phyloP scores from a whole-genome alignment of 495 filamentous ascomycete genomes.

The Aspergillus hancockii region DNA sequence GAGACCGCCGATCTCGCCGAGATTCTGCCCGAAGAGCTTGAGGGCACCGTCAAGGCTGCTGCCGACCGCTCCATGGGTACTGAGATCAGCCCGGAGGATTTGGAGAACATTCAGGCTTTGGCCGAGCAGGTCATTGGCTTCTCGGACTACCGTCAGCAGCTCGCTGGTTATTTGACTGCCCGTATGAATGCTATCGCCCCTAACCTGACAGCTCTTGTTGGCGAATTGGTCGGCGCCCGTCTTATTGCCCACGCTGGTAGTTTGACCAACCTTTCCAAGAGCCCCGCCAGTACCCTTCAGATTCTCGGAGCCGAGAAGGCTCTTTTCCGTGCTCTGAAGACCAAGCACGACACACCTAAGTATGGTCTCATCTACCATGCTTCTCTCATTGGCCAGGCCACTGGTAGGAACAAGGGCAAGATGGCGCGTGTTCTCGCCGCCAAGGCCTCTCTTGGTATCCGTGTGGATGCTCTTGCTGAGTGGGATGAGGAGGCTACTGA shows the following conservation, averaged over 20 bases:
- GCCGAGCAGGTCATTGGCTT: conserved; percentile 92
- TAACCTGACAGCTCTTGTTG: conserved; percentile 91
- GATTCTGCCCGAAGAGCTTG: conserved; percentile 95
- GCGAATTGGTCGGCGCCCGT: conserved; percentile 91
- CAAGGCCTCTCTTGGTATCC: conserved; percentile 88
- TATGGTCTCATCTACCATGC: conserved; percentile 99
- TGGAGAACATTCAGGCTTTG: conserved; percentile 85
- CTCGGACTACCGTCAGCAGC: conserved; percentile 83
- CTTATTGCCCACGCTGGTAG: conserved; percentile 96
- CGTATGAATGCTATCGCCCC: conserved; percentile 97
- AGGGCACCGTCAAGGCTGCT: conserved; percentile 85
- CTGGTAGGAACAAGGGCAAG: conserved; percentile 98
- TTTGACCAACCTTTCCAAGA: conserved; percentile 94
- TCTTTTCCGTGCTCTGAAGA: conserved; percentile 96
- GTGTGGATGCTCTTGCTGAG: conserved; percentile 87
- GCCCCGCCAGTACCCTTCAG: conserved; percentile 92
- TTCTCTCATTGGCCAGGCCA: conserved; percentile 92
- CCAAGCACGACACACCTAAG: conserved; percentile 98
- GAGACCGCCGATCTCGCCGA: conserved; percentile 78
- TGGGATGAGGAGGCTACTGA: conserved; percentile 79
- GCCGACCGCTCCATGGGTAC: conserved; percentile 98
- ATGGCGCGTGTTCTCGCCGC: conserved; percentile 94
- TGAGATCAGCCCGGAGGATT: conserved; percentile 85
- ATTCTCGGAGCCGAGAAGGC: conserved; percentile 99
- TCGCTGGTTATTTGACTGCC: conserved; percentile 83